Percentiles rank a stretch among this genome's conserved stretches.
Evolutionary conservation across 2,329 filamentous ascomycete genomes (phyloP).

Genomic region (Neophaeococcomyces aloes): DNA sequence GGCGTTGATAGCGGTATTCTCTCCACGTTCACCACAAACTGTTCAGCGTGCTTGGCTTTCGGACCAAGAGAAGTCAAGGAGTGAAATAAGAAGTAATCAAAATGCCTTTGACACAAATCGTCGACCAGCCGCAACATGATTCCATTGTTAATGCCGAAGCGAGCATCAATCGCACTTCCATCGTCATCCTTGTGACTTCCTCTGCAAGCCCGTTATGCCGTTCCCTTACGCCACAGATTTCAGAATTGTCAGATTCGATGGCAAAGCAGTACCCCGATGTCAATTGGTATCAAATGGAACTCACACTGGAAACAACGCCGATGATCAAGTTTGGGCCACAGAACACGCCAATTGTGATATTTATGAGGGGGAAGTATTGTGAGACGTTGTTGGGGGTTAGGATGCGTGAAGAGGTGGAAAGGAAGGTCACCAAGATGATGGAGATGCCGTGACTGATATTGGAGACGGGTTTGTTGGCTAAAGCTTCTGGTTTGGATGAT

Average conservation of each 20-base stretch:
- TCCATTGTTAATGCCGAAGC: not conserved
- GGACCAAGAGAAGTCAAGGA: not conserved
- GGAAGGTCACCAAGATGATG: not conserved
- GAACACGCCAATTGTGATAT: not conserved
- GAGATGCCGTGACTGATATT: not conserved
- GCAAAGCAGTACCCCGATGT: not conserved
- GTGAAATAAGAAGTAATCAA: not conserved
- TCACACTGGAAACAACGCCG: conserved; percentile 11
- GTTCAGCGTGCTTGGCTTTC: too few relatives aligned
- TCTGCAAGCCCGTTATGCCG: not conserved
- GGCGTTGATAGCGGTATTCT: too few relatives aligned
- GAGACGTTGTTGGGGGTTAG: conserved; percentile 6
- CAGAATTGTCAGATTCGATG: not conserved
- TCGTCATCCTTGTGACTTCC: not conserved
- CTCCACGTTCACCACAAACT: too few relatives aligned
- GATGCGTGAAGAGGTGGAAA: not conserved
- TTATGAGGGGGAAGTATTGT: conserved; percentile 1
- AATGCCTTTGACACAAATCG: not conserved
- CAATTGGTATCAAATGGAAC: conserved; percentile 6
- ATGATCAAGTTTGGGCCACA: conserved; percentile 5
- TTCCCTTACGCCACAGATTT: not conserved
- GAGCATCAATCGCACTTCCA: not conserved
- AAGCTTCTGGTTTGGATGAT: too few relatives aligned
- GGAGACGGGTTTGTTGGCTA: too few relatives aligned
- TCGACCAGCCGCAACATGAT: not conserved